These are phyloP conservation scores for Salix brachista DNA, from an alignment of 345 rosid species.

Conservation along the genomic window DNA sequence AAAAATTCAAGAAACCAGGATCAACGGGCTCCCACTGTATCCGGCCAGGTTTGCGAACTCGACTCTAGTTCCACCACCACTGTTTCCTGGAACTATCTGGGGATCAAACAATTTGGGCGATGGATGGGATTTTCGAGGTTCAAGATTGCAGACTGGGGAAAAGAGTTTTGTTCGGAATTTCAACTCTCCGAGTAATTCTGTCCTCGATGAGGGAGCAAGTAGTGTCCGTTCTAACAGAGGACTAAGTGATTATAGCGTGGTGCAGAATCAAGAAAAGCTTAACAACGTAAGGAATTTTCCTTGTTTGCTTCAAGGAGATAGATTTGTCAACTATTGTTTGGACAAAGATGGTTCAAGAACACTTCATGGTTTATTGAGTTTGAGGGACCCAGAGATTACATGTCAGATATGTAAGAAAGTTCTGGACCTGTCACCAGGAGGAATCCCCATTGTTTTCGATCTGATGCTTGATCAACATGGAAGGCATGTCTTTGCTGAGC, in stretches of 20 bases:
- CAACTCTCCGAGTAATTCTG: neutral
- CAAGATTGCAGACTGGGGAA: neutral
- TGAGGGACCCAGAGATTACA: neutral
- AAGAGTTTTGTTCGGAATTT: neutral
- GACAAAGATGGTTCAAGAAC: conserved; percentile 8
- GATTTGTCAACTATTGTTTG: too few species aligned
- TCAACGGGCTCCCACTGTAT: neutral
- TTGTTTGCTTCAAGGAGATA: neutral
- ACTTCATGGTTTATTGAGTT: neutral
- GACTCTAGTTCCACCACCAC: neutral
- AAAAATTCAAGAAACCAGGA: neutral
- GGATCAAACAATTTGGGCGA: neutral
- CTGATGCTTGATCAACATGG: conserved; percentile 19
- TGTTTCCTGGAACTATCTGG: neutral
- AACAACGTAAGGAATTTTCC: neutral
- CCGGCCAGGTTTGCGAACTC: neutral
- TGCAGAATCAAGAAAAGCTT: neutral
- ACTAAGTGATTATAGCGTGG: neutral
- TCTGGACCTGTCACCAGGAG: neutral
- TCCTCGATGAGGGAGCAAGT: neutral
- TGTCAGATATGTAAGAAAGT: neutral
- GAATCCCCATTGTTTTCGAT: neutral
- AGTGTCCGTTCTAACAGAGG: neutral
- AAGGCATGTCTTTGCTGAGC: conserved; percentile 12
- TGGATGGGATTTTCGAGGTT: neutral